A percentile compares a stretch with the other conserved stretches of the same genome.
Conservation (phyloP, 192 early-diverging fungal genomes). For the Spizellomyces sp. region DNA sequence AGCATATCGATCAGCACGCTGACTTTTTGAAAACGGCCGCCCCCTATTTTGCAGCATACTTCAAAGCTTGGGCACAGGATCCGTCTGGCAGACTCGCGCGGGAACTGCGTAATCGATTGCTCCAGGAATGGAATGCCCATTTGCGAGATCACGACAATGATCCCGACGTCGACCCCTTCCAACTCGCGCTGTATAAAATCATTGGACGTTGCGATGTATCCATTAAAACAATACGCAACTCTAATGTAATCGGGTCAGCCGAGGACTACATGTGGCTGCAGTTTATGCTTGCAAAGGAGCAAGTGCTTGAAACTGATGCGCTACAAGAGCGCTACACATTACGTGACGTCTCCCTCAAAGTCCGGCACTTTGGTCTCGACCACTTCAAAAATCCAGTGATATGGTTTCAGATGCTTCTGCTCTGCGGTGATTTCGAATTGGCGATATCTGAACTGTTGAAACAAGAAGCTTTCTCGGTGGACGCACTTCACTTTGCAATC, state of each 20-base stretch:
- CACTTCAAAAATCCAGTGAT: constrained; percentile 73
- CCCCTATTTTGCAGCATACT: constrained; percentile 69
- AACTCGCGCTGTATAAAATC: constrained; percentile 85
- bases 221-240: constrained; percentile 56
- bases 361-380: constrained; percentile 67
- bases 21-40: constrained; percentile 9
- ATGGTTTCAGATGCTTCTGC: constrained; percentile 81
- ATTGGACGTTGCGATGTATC: constrained; percentile 84
- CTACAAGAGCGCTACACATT: constrained; percentile 66
- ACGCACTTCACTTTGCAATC: constrained; percentile 92
- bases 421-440: constrained; percentile 89
- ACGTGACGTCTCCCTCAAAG: constrained; percentile 63
- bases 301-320: constrained; percentile 25
- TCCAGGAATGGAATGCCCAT: constrained; percentile 57
- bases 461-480: constrained; percentile 62
- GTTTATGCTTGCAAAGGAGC: constrained; percentile 74
- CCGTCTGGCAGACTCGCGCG: constrained; percentile 49
- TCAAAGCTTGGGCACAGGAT: constrained; percentile 61
- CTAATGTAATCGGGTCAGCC: constrained; percentile 71
- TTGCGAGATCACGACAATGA: constrained; percentile 48
- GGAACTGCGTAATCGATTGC: constrained; percentile 55
- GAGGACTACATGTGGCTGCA: constrained; percentile 97
- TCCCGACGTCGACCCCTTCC: constrained; percentile 78
- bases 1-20: constrained; percentile 58
- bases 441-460: constrained; percentile 76